phyloP scores from a whole-genome alignment of 2,329 filamentous ascomycete species.

The Nemania bipapillata region DNA sequence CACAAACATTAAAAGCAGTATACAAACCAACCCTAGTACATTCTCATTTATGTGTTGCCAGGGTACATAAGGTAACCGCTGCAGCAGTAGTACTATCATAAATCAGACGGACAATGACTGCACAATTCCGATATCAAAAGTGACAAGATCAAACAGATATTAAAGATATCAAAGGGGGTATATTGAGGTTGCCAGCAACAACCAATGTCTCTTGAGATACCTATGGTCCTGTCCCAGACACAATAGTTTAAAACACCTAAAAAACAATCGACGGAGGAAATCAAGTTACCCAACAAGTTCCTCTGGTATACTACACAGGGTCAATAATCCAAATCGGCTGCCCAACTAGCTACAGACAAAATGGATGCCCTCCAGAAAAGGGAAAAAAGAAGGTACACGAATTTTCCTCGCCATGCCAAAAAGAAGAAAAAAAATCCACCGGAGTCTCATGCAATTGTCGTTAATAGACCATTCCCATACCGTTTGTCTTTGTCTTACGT shows the following conservation, averaged over 20 bases:
- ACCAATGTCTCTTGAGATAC: constrained; percentile 20
- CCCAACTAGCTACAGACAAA: constrained; percentile 10
- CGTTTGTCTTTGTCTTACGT: constrained; percentile 10
- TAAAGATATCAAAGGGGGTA: constrained; percentile 33
- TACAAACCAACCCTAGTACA: background rate
- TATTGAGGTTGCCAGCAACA: constrained; percentile 28
- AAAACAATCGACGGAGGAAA: constrained; percentile 12
- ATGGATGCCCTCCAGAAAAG: constrained; percentile 7
- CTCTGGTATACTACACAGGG: constrained; percentile 32
- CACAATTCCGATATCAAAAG: background rate
- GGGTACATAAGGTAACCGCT: background rate
- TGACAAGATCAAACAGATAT: constrained; percentile 4
- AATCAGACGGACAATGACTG: background rate
- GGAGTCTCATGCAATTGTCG: constrained; percentile 28
- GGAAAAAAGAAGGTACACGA: constrained; percentile 6
- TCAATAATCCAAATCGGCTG: constrained; percentile 5
- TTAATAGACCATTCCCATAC: constrained; percentile 21
- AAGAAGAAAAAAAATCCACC: constrained; percentile 14
- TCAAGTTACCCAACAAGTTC: constrained; percentile 11
- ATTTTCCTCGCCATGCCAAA: constrained; percentile 25
- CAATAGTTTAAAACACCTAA: constrained; percentile 8
- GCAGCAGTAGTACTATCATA: background rate
- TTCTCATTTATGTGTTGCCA: background rate
- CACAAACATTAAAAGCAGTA: background rate
- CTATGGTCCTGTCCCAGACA: constrained; percentile 2